Evolutionary conservation across 108 stramenopile species (phyloP).

Genomic region (Nitzschia sp.): DNA sequence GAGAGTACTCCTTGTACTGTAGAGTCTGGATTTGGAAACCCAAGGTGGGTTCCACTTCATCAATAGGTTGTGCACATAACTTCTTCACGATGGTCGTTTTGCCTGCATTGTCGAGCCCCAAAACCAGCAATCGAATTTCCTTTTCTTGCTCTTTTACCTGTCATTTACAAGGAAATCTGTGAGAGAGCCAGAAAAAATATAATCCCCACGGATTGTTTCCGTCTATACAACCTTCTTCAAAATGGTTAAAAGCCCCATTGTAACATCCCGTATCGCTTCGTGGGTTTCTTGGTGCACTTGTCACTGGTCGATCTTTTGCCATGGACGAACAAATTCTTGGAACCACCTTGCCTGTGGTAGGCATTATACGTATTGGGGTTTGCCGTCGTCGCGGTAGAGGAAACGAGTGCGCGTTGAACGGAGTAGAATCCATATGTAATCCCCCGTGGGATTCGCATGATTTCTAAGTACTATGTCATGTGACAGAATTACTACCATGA

Average conservation of each 20-base stretch:
- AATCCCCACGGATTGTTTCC: not conserved
- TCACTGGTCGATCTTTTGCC: too few relatives aligned
- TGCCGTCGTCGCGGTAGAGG: too few relatives aligned
- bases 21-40: constrained; percentile 98
- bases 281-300: too few relatives aligned
- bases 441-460: too few relatives aligned
- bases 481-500: too few relatives aligned
- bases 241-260: constrained; percentile 77
- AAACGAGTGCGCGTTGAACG: too few relatives aligned
- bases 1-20: constrained; percentile 73
- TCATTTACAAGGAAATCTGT: not conserved
- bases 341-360: too few relatives aligned
- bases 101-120: constrained; percentile 96
- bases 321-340: too few relatives aligned
- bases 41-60: constrained; percentile 93
- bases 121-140: constrained; percentile 93
- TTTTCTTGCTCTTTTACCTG: constrained; percentile 96
- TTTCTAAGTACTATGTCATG: too few relatives aligned
- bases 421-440: too few relatives aligned
- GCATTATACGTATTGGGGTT: too few relatives aligned
- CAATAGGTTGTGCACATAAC: constrained; percentile 93
- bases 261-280: too few relatives aligned
- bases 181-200: not conserved
- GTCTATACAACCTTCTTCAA: constrained; percentile 64
- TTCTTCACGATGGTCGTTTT: constrained; percentile 92